phyloP scores from a whole-genome alignment of 139 green algal species.

The Chlorella vulgaris region DNA sequence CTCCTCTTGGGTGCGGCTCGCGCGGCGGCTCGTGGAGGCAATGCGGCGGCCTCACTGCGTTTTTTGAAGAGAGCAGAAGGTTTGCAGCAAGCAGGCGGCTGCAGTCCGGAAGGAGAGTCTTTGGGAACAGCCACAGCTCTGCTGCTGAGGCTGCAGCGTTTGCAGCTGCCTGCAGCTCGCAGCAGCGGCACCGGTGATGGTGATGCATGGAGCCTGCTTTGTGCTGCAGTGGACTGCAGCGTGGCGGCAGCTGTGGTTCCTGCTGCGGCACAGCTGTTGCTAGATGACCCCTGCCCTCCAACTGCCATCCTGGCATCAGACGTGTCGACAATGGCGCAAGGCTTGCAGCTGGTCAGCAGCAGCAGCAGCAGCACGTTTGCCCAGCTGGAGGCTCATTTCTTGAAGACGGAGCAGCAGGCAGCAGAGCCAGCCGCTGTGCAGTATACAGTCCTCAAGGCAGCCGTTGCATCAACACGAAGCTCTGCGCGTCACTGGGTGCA shows the following conservation, averaged over 20 bases:
- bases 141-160: not conserved
- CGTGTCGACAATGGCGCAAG: not conserved
- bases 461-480: not conserved
- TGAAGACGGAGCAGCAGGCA: not conserved
- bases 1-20: slow-evolving; percentile 3
- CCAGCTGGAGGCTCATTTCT: slow-evolving; percentile 17
- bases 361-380: not conserved
- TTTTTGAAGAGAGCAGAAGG: not conserved
- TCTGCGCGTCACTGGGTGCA: slow-evolving; percentile 15
- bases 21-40: not conserved
- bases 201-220: slow-evolving; percentile 27
- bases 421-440: not conserved
- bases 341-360: not conserved
- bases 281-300: not conserved
- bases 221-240: not conserved
- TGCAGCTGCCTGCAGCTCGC: not conserved
- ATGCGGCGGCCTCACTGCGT: not conserved
- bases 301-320: not conserved
- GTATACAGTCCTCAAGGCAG: slow-evolving; percentile 26
- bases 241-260: not conserved
- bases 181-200: not conserved
- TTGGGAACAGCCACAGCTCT: not conserved
- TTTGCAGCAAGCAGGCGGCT: not conserved
- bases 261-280: slow-evolving; percentile 22
- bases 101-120: not conserved